Evolutionary conservation across 768 basidiomycete genomes (phyloP), one percentile per base, ranked within the genome.

Genomic region (Calocera cornea): DNA sequence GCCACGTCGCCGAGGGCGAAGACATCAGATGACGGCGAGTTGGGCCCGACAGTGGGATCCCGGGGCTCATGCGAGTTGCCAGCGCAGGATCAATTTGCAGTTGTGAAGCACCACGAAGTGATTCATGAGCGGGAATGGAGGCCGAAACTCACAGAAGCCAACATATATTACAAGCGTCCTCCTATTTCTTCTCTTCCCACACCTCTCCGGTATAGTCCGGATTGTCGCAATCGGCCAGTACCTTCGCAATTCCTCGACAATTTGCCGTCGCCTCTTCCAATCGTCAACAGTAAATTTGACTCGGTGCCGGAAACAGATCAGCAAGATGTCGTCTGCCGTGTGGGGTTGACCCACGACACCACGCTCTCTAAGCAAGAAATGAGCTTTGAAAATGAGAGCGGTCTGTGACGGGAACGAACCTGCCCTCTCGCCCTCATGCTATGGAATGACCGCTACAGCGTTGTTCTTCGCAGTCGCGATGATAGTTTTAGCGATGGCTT

Each of bases 401-500:
- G 36, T 22, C 12, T 24, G 17, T 34, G 19, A 31, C 34, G 29
- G 64, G 16, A 22, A 22, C 34, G 34, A 10, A 34, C 31, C 34
- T 29, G 49, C 34, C n/a, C 41, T 34, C 33, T 19, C 29, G 11
- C 16, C 34, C 17, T 22, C 10, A 5, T 22, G 31, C 65, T 71
- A 98, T 75, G 90, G 87, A 69, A 97, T 87, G 67, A 97, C 92
- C 74, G 89, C 86, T 54, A 99, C 81, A 34, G 97, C 97, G 74
- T 97, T 79, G 69, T 87, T 92, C 81, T 81, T 87, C 65, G 93
- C 93, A 72, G 89, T 91, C 64, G 92, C 95, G 71, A 97, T 80
- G 70, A 98, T 82, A 76, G 90, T 90, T 74, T 87, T 87, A 33
- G 92, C 88, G 65, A 99, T 88, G 72, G 86, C 86, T 80, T 97